Evolutionary conservation across 2,329 filamentous ascomycete genomes (phyloP).

Genomic region (Penicillium sp.): DNA sequence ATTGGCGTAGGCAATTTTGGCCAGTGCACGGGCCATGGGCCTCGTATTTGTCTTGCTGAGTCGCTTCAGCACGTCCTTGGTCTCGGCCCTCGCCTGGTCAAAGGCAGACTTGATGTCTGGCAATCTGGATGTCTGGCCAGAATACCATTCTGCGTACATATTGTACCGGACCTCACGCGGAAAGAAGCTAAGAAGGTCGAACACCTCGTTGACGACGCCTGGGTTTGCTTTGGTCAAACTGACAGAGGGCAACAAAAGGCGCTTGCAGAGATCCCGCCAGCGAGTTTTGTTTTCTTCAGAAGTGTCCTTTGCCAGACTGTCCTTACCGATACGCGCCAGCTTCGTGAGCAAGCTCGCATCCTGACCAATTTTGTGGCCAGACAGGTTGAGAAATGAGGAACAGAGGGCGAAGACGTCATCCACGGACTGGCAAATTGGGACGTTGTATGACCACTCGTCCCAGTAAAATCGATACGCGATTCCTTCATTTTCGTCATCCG

Average conservation of each 20-base stretch:
- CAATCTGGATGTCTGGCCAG: constrained; percentile 70
- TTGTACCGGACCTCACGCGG: constrained; percentile 74
- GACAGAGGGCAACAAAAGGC: constrained; percentile 81
- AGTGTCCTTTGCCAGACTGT: constrained; percentile 67
- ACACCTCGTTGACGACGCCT: constrained; percentile 80
- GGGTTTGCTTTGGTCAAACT: constrained; percentile 84
- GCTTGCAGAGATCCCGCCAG: constrained; percentile 81
- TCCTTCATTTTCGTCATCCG: constrained; percentile 70
- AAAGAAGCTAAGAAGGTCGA: constrained; percentile 75
- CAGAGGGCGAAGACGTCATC: constrained; percentile 90
- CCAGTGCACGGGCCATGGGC: constrained; percentile 81
- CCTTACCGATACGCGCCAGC: constrained; percentile 77
- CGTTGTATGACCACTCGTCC: constrained; percentile 93
- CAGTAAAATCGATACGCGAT: constrained; percentile 88
- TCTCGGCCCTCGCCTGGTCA: constrained; percentile 71
- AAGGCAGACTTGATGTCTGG: constrained; percentile 79
- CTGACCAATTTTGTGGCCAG: constrained; percentile 85
- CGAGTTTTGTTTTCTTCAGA: constrained; percentile 69
- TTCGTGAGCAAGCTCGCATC: constrained; percentile 77
- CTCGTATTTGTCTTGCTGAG: constrained; percentile 83
- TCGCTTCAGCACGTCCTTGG: constrained; percentile 81
- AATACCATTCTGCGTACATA: constrained; percentile 93
- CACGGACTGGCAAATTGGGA: constrained; percentile 84
- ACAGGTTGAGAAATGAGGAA: constrained; percentile 76
- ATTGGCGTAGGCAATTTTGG: constrained; percentile 87